phyloP scores from a whole-genome alignment of 352 stramenopile genomes.

The Globisporangium cylindrosporum region DNA sequence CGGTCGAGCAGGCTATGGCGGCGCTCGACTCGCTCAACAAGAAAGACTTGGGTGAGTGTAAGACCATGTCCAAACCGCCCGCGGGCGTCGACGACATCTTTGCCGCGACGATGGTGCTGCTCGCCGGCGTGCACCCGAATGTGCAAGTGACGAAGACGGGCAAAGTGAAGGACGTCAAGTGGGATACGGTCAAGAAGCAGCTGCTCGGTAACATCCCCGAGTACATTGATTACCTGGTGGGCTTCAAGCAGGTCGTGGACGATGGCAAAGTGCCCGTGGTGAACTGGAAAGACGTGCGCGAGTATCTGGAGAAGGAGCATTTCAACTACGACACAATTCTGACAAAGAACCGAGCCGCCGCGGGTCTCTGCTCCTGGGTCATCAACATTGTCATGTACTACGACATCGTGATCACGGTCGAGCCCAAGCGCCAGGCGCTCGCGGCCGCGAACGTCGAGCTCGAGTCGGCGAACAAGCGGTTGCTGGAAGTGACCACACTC shows the following conservation, averaged over 20 bases:
- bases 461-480: conserved; percentile 86
- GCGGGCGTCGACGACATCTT: conserved; percentile 95
- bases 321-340: conserved; percentile 95
- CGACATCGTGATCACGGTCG: conserved; percentile 94
- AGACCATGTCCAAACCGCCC: conserved; percentile 95
- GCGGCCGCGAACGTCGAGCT: conserved; percentile 91
- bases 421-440: conserved; percentile 92
- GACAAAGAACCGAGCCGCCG: conserved; percentile 94
- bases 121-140: conserved; percentile 93
- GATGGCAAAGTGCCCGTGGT: conserved; percentile 87
- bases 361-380: conserved; percentile 92
- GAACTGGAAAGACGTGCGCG: conserved; percentile 95
- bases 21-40: conserved; percentile 95
- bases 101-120: conserved; percentile 89
- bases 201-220: conserved; percentile 94
- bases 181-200: conserved; percentile 94
- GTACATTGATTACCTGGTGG: conserved; percentile 94
- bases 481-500: conserved; percentile 85
- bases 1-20: conserved; percentile 94
- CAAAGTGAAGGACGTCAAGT: conserved; percentile 96
- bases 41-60: conserved; percentile 95
- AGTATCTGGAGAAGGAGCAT: conserved; percentile 92
- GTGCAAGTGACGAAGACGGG: conserved; percentile 92
- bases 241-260: conserved; percentile 94
- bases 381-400: conserved; percentile 98